Base-by-base conservation (phyloP, 495 filamentous ascomycete genomes). In the Clohesyomyces aquaticus region DNA sequence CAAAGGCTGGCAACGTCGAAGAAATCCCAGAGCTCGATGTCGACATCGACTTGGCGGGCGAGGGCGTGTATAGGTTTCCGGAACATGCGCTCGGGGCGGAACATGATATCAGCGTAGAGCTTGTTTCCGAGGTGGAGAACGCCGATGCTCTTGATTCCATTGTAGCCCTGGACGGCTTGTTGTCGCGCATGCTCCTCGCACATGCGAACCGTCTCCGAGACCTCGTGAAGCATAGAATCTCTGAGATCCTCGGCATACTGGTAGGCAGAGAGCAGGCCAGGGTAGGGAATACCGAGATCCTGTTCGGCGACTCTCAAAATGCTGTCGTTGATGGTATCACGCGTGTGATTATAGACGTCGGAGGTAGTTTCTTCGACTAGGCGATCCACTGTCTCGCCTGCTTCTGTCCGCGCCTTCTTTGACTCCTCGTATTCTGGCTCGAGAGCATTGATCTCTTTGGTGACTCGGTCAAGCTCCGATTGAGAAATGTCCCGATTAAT, bases 1-100 rank as follows among this genome's bases (percentile, higher is more conserved):
- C 94, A 86, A 10, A 96, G 78, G 11, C 84, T 87, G 29, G 82
- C 79, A 69, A 92, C 78, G 73, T 98, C 95, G 73, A 98, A 91
- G 78, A 98, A 96, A 74, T 98, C 94, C 82, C 83, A 88, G 0
- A 96, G 59, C 66, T 98, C 93, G 19, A 94, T 86, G 53, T 96
- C 85, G 18, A 94, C 84, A 65, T 96, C 87, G 19, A 98, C 85
- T 71, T 94, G 86, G 62, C 89, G 83, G 8, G 88, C 95, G 19
- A 96, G 76, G 4, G 85, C 82, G 72, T 98, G 90, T 56, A 85
- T 84, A 71, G 87, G 87, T 61, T 87, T 84, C 50, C 85, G 83
- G 82, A 96, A 98, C 94, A 98, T 98, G 73, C 90, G 82, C 62
- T 96, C 91, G 0, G 89, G 82, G 19, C 88, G 85, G 85, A 98